These are phyloP conservation scores for Petunia secreta DNA, from an alignment of 257 asterid genomes.

Conservation along the genomic window DNA sequence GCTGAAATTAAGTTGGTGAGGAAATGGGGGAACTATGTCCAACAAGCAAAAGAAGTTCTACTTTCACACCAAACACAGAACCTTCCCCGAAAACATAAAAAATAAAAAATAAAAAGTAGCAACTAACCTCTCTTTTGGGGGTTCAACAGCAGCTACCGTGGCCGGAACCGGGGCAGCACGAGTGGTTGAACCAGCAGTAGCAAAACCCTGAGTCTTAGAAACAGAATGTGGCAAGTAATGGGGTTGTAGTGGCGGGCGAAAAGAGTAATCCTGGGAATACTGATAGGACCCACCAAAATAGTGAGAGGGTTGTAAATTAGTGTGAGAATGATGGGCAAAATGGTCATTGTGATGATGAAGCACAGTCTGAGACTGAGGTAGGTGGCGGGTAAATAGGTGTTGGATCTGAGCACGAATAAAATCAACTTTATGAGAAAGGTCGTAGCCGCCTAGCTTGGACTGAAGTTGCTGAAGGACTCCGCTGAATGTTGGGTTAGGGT, in stretches of 20 bases:
- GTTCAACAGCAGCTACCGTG: slow-evolving; percentile 33
- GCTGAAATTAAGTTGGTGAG: slow-evolving; percentile 19
- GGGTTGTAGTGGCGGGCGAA: slow-evolving; percentile 35
- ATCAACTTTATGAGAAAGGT: slow-evolving; percentile 58
- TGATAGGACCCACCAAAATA: slow-evolving; percentile 36
- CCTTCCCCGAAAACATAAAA: background rate
- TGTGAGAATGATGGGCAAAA: slow-evolving; percentile 45
- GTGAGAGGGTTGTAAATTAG: slow-evolving; percentile 41
- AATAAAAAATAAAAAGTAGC: background rate
- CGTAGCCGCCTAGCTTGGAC: slow-evolving; percentile 54
- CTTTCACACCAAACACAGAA: slow-evolving; percentile 39
- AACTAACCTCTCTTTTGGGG: slow-evolving; percentile 57
- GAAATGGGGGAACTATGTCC: slow-evolving; percentile 18
- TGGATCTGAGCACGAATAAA: slow-evolving; percentile 70
- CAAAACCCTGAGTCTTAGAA: slow-evolving; percentile 35
- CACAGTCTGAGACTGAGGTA: slow-evolving; percentile 36
- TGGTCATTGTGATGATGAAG: slow-evolving; percentile 45
- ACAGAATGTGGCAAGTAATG: slow-evolving; percentile 36
- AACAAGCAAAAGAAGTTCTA: slow-evolving; percentile 24
- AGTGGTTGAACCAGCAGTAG: slow-evolving; percentile 28
- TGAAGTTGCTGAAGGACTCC: slow-evolving; percentile 74
- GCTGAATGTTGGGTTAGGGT: slow-evolving; percentile 38
- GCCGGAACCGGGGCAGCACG: slow-evolving; percentile 36
- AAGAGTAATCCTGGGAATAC: slow-evolving; percentile 48
- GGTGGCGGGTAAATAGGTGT: slow-evolving; percentile 47